Percentiles rank a stretch among this genome's conserved stretches.
phyloP scores from a whole-genome alignment of 176 grass and related monocot genomes.

The Cymbopogon citratus region DNA sequence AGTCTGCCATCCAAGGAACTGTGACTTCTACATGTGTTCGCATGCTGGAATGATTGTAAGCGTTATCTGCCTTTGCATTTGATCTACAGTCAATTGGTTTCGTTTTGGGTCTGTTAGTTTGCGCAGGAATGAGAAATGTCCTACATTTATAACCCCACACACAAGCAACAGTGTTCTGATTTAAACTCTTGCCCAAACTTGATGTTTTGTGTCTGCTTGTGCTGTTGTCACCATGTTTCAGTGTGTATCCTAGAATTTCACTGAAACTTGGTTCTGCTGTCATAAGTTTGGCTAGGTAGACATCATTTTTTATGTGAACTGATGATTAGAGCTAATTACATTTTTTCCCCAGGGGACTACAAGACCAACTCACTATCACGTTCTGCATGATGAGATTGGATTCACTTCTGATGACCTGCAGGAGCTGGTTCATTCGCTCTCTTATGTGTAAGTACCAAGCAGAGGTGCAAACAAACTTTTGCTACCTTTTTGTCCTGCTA shows the following conservation, averaged over 20 bases:
- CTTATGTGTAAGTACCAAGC: neutral
- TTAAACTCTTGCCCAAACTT: too few relatives aligned
- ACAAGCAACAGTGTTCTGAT: too few relatives aligned
- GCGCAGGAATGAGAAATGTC: too few relatives aligned
- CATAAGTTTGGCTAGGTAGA: too few relatives aligned
- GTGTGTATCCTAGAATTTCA: neutral
- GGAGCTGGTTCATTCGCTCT: slow-evolving; percentile 15
- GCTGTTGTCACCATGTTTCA: too few relatives aligned
- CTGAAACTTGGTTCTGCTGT: neutral
- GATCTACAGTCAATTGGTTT: too few relatives aligned
- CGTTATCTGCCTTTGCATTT: too few relatives aligned
- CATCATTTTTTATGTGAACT: neutral
- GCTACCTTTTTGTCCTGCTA: neutral
- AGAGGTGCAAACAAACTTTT: neutral
- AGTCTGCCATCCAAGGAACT: too few relatives aligned
- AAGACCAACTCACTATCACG: slow-evolving; percentile 77
- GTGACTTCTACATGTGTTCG: too few relatives aligned
- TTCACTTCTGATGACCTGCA: slow-evolving; percentile 67
- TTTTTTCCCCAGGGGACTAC: slow-evolving; percentile 71
- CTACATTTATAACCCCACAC: too few relatives aligned
- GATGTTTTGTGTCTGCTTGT: neutral
- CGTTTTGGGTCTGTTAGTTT: too few relatives aligned
- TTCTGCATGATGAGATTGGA: slow-evolving; percentile 78
- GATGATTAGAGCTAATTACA: neutral
- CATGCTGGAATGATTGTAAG: too few relatives aligned